These are phyloP conservation scores for Coniosporium tulheliwenetii DNA, from an alignment of 2,329 filamentous ascomycete species.

Conservation along the genomic window DNA sequence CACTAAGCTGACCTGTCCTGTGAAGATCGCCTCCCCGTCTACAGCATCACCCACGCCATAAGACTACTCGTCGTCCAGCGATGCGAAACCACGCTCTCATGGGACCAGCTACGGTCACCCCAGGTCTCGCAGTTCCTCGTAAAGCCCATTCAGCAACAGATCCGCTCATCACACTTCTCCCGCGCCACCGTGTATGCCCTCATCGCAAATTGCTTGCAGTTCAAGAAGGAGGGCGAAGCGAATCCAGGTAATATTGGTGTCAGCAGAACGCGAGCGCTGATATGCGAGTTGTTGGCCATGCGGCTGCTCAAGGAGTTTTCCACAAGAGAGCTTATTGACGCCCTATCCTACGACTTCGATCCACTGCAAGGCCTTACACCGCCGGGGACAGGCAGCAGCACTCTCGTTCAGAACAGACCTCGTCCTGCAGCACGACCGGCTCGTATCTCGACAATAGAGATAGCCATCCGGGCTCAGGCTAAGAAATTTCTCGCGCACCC, in stretches of 20 bases:
- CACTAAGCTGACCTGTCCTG: background rate
- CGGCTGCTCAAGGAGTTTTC: conserved; percentile 80
- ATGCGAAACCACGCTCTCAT: conserved; percentile 83
- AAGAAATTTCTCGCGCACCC: conserved; percentile 89
- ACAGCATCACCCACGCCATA: conserved; percentile 80
- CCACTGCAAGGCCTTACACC: conserved; percentile 67
- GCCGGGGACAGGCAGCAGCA: conserved; percentile 18
- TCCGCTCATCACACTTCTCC: conserved; percentile 68
- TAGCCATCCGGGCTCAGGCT: conserved; percentile 82
- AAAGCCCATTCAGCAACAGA: conserved; percentile 88
- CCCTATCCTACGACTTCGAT: conserved; percentile 87
- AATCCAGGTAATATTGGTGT: conserved; percentile 74
- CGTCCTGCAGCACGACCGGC: conserved; percentile 43
- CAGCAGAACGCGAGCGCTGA: conserved; percentile 68
- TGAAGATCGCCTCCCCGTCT: conserved; percentile 70
- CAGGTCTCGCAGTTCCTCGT: conserved; percentile 91
- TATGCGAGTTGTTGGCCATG: conserved; percentile 82
- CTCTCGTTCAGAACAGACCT: conserved; percentile 21
- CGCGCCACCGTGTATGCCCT: conserved; percentile 77
- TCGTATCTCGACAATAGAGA: conserved; percentile 77
- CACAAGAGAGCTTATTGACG: conserved; percentile 82
- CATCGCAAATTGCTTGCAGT: conserved; percentile 88
- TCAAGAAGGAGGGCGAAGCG: conserved; percentile 69
- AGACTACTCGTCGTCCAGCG: conserved; percentile 68
- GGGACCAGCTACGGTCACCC: conserved; percentile 90